phyloP scores from a whole-genome alignment of 768 basidiomycete species.

The Naganishia randhawae region DNA sequence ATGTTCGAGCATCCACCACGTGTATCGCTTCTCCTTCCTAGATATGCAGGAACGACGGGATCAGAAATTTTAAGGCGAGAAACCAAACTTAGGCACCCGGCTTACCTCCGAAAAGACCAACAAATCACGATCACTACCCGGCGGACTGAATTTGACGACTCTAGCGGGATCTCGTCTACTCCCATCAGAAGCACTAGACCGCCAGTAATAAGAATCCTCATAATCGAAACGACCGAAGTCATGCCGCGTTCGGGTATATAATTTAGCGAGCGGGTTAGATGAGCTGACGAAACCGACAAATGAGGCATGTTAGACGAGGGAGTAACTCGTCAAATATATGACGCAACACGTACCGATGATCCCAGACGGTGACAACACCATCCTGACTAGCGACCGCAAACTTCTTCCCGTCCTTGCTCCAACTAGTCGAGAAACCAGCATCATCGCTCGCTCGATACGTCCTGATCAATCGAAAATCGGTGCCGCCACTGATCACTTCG shows the following conservation, averaged over 20 bases:
- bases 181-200: constrained; percentile 5
- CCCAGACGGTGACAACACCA: constrained; percentile 50
- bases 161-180: constrained; percentile 67
- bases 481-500: constrained; percentile 63
- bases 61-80: not conserved
- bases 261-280: constrained; percentile 44
- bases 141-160: constrained; percentile 76
- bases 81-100: not conserved
- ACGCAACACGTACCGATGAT: constrained; percentile 37
- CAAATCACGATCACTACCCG: constrained; percentile 65
- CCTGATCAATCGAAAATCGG: constrained; percentile 61
- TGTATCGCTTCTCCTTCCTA: constrained; percentile 80
- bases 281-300: constrained; percentile 28
- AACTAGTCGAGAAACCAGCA: constrained; percentile 46
- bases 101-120: constrained; percentile 86
- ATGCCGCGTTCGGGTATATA: constrained; percentile 33
- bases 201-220: constrained; percentile 24
- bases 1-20: constrained; percentile 79
- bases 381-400: constrained; percentile 51
- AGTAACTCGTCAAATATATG: not conserved
- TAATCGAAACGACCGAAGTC: constrained; percentile 32
- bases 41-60: not conserved
- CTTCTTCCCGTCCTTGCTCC: constrained; percentile 49
- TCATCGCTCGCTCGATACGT: constrained; percentile 56
- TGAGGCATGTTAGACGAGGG: not conserved